Base-by-base conservation (phyloP, 2,329 filamentous ascomycete species). In the Dactylellina leptospora region DNA sequence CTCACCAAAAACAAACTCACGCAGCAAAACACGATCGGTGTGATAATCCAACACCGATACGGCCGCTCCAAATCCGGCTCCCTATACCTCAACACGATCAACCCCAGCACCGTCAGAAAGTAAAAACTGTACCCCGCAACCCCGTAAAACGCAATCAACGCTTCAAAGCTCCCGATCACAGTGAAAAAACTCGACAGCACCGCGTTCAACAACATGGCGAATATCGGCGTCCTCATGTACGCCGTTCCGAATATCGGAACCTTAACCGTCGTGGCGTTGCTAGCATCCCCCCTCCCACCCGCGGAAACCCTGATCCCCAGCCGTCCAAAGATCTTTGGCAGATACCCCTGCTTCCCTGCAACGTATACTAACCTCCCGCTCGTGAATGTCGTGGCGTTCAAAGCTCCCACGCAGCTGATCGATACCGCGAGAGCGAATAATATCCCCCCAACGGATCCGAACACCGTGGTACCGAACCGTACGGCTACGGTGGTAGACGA, bases 91-190 rank as follows among this genome's bases (percentile, higher is more conserved):
- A 99, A 83, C 56, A 99, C 86, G 74, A 99, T 97, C 51, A 99
- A 84, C 0, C 95, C 95, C 0, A 99, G 85, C 0, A 99, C 95
- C 0, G 93, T 96, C 62, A 96, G 82, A 80, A 99, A 99, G 82
- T 99, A 99, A 79, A 99, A 99, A 0, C 91, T 91, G 79, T 99
- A 99, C 11, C 93, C 93, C 0, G 95, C 95, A 10, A 99, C 95
- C 63, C 95, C 95, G 81, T 97, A 97, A 79, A 99, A 99, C 0
- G 95, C 97, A 64, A 97, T 85, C 1, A 99, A 85, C 0, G 93
- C 96, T 56, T 87, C 55, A 85, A 78, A 99, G 97, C 79, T 96
- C 92, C 95, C 95, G 3, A 96, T 87, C 1, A 90, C 78, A 73
- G 96, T 88, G 81, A 97, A 99, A 1, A 85, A 82, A 2, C 85